A percentile compares a stretch with the other conserved stretches of the same genome.
phyloP scores from a whole-genome alignment of 2,329 filamentous ascomycete genomes.

The Pseudohalonectria lignicola region DNA sequence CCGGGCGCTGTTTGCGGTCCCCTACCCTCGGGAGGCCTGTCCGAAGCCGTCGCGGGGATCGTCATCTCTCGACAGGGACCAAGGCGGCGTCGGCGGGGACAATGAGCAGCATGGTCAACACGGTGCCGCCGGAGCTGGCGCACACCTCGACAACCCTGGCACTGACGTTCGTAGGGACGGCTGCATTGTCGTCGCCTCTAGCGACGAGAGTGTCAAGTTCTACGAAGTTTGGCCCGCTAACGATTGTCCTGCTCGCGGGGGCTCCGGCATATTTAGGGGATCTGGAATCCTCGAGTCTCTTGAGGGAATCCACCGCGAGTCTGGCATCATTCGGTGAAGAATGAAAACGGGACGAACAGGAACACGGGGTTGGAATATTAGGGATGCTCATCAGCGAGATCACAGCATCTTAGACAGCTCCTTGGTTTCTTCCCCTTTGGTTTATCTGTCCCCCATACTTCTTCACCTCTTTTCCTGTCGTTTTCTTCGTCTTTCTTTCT shows the following conservation, averaged over 20 bases:
- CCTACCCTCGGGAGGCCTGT: slow-evolving; percentile 51
- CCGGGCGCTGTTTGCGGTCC: slow-evolving; percentile 76
- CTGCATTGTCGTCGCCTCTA: slow-evolving; percentile 84
- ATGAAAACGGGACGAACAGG: neutral
- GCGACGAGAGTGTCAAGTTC: slow-evolving; percentile 87
- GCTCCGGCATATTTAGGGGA: slow-evolving; percentile 58
- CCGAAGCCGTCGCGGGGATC: neutral
- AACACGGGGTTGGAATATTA: slow-evolving; percentile 3
- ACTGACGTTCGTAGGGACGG: slow-evolving; percentile 40
- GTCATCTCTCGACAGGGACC: slow-evolving; percentile 18
- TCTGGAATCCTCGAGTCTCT: slow-evolving; percentile 77
- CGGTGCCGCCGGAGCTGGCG: neutral
- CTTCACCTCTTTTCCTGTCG: neutral
- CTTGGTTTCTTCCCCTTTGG: neutral
- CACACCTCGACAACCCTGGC: no score
- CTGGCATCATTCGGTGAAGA: slow-evolving; percentile 60
- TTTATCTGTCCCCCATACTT: neutral
- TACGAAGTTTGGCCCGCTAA: slow-evolving; percentile 83
- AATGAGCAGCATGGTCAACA: neutral
- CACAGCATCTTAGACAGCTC: neutral
- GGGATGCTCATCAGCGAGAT: neutral
- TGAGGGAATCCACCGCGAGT: slow-evolving; percentile 68
- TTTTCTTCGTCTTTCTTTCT: neutral
- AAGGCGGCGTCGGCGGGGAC: slow-evolving; percentile 36
- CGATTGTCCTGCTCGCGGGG: slow-evolving; percentile 38